phyloP scores from a whole-genome alignment of 768 basidiomycete species.

The Lactarius hengduanensis region DNA sequence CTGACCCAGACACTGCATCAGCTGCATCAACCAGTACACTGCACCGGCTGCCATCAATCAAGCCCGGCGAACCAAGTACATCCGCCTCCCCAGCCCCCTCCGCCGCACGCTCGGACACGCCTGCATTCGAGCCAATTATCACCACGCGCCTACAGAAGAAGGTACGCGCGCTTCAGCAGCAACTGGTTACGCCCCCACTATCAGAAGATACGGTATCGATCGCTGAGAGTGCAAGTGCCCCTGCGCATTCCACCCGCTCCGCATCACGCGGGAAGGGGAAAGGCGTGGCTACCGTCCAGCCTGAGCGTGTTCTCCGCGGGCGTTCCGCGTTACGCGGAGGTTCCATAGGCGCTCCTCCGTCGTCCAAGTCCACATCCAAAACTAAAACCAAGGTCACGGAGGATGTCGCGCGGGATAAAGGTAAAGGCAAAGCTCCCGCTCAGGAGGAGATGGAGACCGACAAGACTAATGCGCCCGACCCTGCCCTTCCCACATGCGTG shows the following conservation, averaged over 20 bases:
- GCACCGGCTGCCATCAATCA: constrained; percentile 18
- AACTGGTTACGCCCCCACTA: constrained; percentile 48
- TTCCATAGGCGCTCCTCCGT: constrained; percentile 12
- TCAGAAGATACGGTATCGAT: constrained; percentile 46
- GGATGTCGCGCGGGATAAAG: constrained; percentile 25
- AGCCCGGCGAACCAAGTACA: constrained; percentile 14
- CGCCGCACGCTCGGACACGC: constrained; percentile 32
- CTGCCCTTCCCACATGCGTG: constrained; percentile 53
- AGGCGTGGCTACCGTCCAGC: constrained; percentile 4
- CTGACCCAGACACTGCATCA: constrained; percentile 16
- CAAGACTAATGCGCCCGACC: constrained; percentile 31
- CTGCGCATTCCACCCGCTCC: constrained; percentile 31
- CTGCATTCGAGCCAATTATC: constrained; percentile 52
- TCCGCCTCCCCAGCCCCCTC: constrained; percentile 32
- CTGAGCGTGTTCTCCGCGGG: constrained; percentile 27
- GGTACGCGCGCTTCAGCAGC: constrained; percentile 36
- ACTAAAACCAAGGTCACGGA: constrained; percentile 22
- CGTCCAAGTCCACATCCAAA: constrained; percentile 19
- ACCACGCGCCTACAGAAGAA: constrained; percentile 56
- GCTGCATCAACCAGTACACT: constrained; percentile 17
- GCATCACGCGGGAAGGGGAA: constrained; percentile 30
- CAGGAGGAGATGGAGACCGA: constrained; percentile 20
- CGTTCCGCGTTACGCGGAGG: constrained; percentile 22
- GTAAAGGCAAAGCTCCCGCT: constrained; percentile 25
- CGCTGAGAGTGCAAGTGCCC: constrained; percentile 32